Base-by-base conservation (phyloP, 129 eudicot species). In the Artemisia annua region DNA sequence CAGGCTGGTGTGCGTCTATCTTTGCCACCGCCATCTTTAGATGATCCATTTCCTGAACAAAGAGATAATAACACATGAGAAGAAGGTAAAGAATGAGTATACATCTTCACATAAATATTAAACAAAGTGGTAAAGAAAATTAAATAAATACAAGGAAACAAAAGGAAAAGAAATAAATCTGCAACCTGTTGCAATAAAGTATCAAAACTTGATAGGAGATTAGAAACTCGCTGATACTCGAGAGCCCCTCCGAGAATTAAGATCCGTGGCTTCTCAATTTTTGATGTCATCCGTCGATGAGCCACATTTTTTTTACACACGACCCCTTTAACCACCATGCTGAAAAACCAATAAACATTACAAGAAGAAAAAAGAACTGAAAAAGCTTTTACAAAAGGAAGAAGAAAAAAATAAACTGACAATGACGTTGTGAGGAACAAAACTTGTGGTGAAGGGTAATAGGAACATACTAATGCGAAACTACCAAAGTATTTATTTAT, bases 291-390 rank as follows among this genome's bases (percentile, higher is more conserved):
- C 54, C 96, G 80, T 54, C 97, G 85, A 68, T 95, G 96, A 70
- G 97, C 99, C 82, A 95, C 97, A 75, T 95, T 95, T 76, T 95
- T 95, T 84, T 90, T 95, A 74, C 96, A 95, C 58, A 90, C 99
- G 83, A 95, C 85, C 68, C 99, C 99, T 83, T 85, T 90, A 56
- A 95, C 78, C 72, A 95, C 94, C 86, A 79, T 66, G 63, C 99
- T 95, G 61, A 68, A 66, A 78, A 80, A 66, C 55, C 44, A 84
- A 53, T 32, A 74, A 54, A 48, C 13, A 20, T 61, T 75, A 64
- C 58, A 61, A 39, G 24, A 81, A 48, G 54, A 67, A 12, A 75
- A 48, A 11, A 7, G 19, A 4, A 63, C 28, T 5, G 20, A 15
- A 39, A 35, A 39, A 12, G 43, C 15, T 56, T 52, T 19, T 35